Conservation (phyloP, 257 asterid species). For the Nicotiana attenuata region DNA sequence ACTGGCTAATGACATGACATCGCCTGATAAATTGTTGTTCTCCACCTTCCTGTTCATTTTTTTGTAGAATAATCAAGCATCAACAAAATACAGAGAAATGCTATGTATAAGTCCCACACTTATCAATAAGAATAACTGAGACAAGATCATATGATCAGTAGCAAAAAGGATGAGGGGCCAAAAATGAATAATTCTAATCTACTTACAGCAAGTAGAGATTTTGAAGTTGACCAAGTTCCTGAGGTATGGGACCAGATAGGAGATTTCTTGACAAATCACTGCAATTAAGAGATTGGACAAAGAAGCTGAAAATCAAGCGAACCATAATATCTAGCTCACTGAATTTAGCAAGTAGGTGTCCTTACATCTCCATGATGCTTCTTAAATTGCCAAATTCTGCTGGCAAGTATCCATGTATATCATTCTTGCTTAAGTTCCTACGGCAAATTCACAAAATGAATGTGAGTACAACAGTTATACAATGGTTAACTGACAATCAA, state of each 20-base stretch:
- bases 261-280: slow-evolving; percentile 89
- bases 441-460: neutral
- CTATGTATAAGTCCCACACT: neutral
- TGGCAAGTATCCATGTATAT: slow-evolving; percentile 62
- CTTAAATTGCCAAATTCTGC: slow-evolving; percentile 89
- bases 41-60: slow-evolving; percentile 50
- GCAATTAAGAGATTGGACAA: slow-evolving; percentile 12
- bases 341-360: neutral
- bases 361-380: slow-evolving; percentile 92
- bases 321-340: neutral
- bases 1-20: slow-evolving; percentile 56
- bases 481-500: neutral
- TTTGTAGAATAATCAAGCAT: neutral
- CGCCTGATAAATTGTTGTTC: slow-evolving; percentile 83
- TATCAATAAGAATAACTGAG: neutral
- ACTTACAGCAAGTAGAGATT: slow-evolving; percentile 78
- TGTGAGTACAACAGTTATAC: neutral
- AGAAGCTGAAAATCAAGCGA: neutral
- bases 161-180: neutral
- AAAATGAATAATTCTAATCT: neutral
- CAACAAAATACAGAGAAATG: neutral
- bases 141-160: neutral
- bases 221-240: slow-evolving; percentile 85
- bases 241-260: slow-evolving; percentile 77
- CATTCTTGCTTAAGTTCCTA: slow-evolving; percentile 83